Percentiles rank a stretch among this genome's conserved stretches.
Evolutionary conservation across 2,329 filamentous ascomycete species (phyloP).

Genomic region (Beauveria sp.): DNA sequence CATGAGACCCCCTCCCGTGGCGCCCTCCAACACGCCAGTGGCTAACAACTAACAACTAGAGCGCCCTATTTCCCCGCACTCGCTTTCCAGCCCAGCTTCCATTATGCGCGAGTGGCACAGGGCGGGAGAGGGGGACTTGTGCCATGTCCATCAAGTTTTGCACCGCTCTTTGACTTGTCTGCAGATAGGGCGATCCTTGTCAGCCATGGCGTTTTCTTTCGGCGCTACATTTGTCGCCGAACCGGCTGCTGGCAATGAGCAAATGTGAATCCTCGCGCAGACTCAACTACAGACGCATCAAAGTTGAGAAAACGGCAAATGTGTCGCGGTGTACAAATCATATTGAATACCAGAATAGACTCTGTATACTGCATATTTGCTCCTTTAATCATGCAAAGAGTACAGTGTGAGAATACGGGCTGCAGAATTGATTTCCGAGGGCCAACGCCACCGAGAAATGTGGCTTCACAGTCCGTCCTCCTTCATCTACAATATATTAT

Average conservation of each 20-base stretch:
- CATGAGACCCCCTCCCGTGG: not conserved
- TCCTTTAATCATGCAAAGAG: not conserved
- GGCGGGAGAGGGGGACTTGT: not conserved
- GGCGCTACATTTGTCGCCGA: not conserved
- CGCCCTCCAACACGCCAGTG: not conserved
- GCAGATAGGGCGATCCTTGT: not conserved
- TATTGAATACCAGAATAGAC: too few species aligned
- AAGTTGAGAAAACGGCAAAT: not conserved
- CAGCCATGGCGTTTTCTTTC: not conserved
- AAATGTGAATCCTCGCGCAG: not conserved
- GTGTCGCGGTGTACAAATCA: too few species aligned
- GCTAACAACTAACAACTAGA: not conserved
- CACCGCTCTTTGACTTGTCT: not conserved
- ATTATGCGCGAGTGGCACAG: not conserved
- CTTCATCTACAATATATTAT: not conserved
- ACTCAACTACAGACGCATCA: not conserved
- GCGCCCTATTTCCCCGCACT: not conserved
- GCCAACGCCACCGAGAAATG: not conserved
- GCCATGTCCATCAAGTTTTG: too few species aligned
- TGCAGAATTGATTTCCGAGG: not conserved
- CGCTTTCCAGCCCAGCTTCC: not conserved
- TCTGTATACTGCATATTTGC: too few species aligned
- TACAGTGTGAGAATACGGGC: not conserved
- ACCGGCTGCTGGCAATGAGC: not conserved
- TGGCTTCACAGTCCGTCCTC: not conserved